phyloP scores from a whole-genome alignment of 2,329 filamentous ascomycete species.

The Exophiala sp. region DNA sequence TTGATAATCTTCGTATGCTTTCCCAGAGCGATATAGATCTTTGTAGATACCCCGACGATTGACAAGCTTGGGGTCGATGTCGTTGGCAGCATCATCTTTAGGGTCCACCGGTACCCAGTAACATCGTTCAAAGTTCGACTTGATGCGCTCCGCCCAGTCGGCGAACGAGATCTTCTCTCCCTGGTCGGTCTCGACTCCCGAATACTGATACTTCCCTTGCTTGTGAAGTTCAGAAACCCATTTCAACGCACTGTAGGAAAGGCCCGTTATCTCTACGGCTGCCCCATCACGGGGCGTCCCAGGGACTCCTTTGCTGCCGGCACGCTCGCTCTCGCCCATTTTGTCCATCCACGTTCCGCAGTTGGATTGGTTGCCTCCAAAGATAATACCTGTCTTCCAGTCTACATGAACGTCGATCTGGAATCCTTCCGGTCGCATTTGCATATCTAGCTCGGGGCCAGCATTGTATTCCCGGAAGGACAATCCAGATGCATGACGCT shows the following conservation, averaged over 20 bases:
- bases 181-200: conserved; percentile 62
- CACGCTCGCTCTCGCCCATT: conserved; percentile 95
- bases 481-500: conserved; percentile 84
- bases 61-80: conserved; percentile 70
- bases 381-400: conserved; percentile 84
- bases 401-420: conserved; percentile 86
- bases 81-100: conserved; percentile 64
- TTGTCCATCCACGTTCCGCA: conserved; percentile 99
- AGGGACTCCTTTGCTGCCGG: conserved; percentile 85
- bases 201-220: conserved; percentile 64
- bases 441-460: conserved; percentile 76
- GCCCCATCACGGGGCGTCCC: conserved; percentile 96
- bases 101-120: conserved; percentile 74
- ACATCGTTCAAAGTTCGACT: conserved; percentile 81
- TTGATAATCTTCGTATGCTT: conserved; percentile 97
- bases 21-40: conserved; percentile 86
- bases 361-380: conserved; percentile 88
- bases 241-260: conserved; percentile 79
- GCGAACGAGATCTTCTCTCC: conserved; percentile 61
- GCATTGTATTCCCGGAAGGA: conserved; percentile 94
- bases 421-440: conserved; percentile 91
- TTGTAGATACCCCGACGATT: conserved; percentile 97
- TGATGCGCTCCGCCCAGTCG: conserved; percentile 74
- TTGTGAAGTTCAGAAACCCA: conserved; percentile 69
- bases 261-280: conserved; percentile 87